A percentile compares a stretch with the other conserved stretches of the same genome.
These are phyloP conservation scores for Aspergillus chevalieri DNA, from an alignment of 2,329 filamentous ascomycete species.

Conservation along the genomic window DNA sequence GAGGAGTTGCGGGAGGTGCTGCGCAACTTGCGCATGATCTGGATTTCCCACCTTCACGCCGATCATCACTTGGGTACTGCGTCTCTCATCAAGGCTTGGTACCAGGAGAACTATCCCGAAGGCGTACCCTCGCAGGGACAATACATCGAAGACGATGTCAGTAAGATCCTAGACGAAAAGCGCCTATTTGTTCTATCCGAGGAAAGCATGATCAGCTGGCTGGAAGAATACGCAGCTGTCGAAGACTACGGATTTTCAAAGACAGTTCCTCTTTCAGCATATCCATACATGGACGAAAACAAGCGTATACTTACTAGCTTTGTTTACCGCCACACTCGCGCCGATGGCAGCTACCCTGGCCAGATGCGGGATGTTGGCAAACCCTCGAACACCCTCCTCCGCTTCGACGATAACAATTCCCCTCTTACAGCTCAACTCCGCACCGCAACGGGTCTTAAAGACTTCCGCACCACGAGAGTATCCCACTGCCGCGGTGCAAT, in stretches of 20 bases:
- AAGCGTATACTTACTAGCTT: constrained; percentile 15
- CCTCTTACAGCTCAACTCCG: constrained; percentile 38
- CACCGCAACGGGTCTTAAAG: constrained; percentile 54
- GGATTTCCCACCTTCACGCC: constrained; percentile 92
- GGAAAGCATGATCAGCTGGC: constrained; percentile 64
- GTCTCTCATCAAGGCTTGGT: constrained; percentile 79
- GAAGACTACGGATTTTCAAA: constrained; percentile 67
- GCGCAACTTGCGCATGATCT: constrained; percentile 71
- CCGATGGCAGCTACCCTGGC: constrained; percentile 20
- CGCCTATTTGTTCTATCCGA: constrained; percentile 64
- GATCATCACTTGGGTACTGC: constrained; percentile 88
- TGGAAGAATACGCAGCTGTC: constrained; percentile 71
- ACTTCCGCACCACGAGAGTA: constrained; percentile 63
- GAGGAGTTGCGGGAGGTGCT: constrained; percentile 65
- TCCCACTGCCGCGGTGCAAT: constrained; percentile 73
- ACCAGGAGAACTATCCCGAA: constrained; percentile 48
- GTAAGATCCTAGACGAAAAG: constrained; percentile 35
- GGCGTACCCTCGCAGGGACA: constrained; percentile 33
- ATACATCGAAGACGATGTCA: constrained; percentile 26
- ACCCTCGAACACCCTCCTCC: constrained; percentile 15
- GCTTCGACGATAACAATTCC: constrained; percentile 20
- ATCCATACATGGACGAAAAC: constrained; percentile 13
- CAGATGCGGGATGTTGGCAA: constrained; percentile 5
- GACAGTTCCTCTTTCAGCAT: constrained; percentile 46
- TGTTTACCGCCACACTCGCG: constrained; percentile 23